Percentiles rank a stretch among this genome's conserved stretches.
phyloP scores from a whole-genome alignment of 257 asterid species.

The Nicotiana attenuata region DNA sequence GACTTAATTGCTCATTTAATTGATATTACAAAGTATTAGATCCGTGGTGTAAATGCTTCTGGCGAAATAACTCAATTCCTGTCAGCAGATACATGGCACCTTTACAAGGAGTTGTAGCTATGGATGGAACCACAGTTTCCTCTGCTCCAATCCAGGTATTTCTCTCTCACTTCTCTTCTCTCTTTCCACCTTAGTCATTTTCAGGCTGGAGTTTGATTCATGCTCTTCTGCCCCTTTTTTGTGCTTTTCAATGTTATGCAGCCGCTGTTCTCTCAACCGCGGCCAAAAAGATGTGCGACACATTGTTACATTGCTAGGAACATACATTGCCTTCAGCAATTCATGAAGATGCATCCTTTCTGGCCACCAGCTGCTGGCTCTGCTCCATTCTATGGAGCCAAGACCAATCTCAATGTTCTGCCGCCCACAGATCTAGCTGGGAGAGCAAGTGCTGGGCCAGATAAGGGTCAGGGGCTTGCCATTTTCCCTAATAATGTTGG shows the following conservation, averaged over 20 bases:
- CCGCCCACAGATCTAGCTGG: conserved; percentile 48
- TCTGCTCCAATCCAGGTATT: conserved; percentile 69
- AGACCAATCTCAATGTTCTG: conserved; percentile 47
- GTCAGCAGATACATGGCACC: conserved; percentile 81
- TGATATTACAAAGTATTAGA: conserved; percentile 7
- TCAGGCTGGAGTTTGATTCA: not conserved
- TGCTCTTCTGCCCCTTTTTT: not conserved
- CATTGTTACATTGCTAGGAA: conserved; percentile 91
- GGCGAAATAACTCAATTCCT: conserved; percentile 24
- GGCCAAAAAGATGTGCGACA: conserved; percentile 80
- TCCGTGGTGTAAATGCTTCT: conserved; percentile 16
- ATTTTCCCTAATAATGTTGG: conserved; percentile 36
- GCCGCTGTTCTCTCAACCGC: conserved; percentile 75
- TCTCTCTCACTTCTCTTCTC: not conserved
- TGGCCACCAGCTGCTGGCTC: conserved; percentile 61
- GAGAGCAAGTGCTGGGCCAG: conserved; percentile 30
- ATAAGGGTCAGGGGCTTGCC: conserved; percentile 47
- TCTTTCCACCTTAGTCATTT: not conserved
- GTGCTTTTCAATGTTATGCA: conserved; percentile 15
- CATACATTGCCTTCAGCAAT: conserved; percentile 65
- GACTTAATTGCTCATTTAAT: conserved; percentile 12
- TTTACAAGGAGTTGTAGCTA: conserved; percentile 70
- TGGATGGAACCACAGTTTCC: conserved; percentile 62
- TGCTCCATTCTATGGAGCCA: conserved; percentile 62
- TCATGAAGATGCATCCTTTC: conserved; percentile 67